phyloP scores from a whole-genome alignment of 805 yeast species.

The Kluyveromyces starmeri region DNA sequence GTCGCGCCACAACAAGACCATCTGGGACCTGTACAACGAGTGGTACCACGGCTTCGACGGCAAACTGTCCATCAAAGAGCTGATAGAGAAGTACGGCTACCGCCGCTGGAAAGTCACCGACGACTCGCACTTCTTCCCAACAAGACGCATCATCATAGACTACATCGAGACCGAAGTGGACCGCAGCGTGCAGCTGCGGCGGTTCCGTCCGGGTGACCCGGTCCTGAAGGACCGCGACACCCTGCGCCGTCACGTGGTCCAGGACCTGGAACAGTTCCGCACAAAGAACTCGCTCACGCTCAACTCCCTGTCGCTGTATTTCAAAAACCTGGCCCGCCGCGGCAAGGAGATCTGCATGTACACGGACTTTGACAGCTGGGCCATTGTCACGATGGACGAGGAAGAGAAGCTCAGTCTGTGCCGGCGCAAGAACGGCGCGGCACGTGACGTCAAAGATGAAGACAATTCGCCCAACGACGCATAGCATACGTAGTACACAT shows the following conservation, averaged over 20 bases:
- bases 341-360: conserved; percentile 27
- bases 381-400: conserved; percentile 23
- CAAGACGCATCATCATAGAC: conserved; percentile 31
- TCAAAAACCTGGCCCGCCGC: conserved; percentile 25
- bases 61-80: conserved; percentile 22
- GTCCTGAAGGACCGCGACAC: conserved; percentile 23
- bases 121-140: conserved; percentile 33
- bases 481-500: too few relatives aligned
- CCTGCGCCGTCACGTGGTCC: conserved; percentile 25
- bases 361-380: conserved; percentile 25
- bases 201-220: conserved; percentile 20
- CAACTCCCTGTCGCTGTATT: conserved; percentile 27
- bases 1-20: conserved; percentile 31
- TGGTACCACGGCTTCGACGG: conserved; percentile 32
- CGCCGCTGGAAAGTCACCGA: conserved; percentile 32
- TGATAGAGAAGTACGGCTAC: conserved; percentile 30
- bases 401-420: conserved; percentile 26
- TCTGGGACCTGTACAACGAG: conserved; percentile 31
- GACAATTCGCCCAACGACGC: conserved; percentile 2
- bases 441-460: conserved; percentile 1
- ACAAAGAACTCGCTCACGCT: conserved; percentile 27
- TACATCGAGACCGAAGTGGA: conserved; percentile 30
- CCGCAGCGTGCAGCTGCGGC: conserved; percentile 25
- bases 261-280: conserved; percentile 30
- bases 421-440: conserved; percentile 19